Percentiles rank a stretch among this genome's conserved stretches.
These are phyloP conservation scores for Lentinus tigrinus DNA, from an alignment of 768 basidiomycete species.

Conservation along the genomic window DNA sequence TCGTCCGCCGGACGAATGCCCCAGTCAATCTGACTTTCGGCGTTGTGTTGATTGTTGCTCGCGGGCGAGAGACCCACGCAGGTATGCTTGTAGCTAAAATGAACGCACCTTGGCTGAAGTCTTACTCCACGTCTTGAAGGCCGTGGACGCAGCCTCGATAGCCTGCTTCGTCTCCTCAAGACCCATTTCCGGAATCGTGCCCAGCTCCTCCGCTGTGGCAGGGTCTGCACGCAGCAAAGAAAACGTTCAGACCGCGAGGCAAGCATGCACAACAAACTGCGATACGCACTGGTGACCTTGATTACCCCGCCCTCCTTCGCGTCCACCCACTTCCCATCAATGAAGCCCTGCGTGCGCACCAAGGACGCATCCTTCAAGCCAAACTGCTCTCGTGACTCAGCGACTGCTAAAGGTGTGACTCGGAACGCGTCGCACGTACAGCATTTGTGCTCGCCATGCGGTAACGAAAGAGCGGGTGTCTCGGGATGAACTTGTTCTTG, in stretches of 20 bases:
- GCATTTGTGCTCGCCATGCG: conserved; percentile 9
- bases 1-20: no score
- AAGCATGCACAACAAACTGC: background rate
- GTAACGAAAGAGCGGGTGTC: conserved; percentile 5
- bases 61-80: no score
- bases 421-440: background rate
- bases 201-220: conserved; percentile 79
- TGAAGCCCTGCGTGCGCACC: conserved; percentile 72
- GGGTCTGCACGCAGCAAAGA: conserved; percentile 58
- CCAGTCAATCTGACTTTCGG: no score
- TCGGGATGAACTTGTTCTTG: conserved; percentile 2
- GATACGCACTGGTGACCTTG: conserved; percentile 67
- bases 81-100: no score
- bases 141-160: conserved; percentile 75
- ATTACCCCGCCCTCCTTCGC: conserved; percentile 74
- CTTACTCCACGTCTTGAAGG: conserved; percentile 83
- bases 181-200: conserved; percentile 88
- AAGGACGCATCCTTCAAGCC: conserved; percentile 77
- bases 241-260: background rate
- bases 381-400: conserved; percentile 41
- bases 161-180: conserved; percentile 80
- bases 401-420: no score
- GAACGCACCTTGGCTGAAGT: conserved; percentile 78
- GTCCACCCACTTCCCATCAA: conserved; percentile 86
- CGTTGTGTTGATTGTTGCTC: no score